Percentiles rank a stretch among this genome's conserved stretches.
Evolutionary conservation across 73 alveolate species (phyloP).

Genomic region (Paraurostyla sp.): DNA sequence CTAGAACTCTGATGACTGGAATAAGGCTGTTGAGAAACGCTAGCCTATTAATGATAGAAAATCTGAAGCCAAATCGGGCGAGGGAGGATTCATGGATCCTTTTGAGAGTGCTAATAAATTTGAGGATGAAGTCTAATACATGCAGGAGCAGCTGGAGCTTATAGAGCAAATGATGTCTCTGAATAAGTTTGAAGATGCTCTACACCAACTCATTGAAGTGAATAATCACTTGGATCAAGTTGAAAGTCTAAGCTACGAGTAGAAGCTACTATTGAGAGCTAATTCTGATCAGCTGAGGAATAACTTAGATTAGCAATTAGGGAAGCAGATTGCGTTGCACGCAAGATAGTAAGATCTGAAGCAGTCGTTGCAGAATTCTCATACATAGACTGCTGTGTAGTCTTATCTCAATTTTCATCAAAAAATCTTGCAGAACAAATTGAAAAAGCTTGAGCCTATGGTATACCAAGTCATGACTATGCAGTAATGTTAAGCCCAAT

Average conservation of each 20-base stretch:
- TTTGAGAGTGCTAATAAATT: not conserved
- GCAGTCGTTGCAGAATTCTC: not conserved
- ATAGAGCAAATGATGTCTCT: not conserved
- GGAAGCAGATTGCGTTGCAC: slow-evolving; percentile 12
- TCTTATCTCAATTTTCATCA: not conserved
- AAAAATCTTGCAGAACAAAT: slow-evolving; percentile 6
- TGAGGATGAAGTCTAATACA: not conserved
- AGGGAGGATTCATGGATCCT: no score
- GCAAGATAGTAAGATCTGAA: not conserved
- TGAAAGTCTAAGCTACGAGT: not conserved
- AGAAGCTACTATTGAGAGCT: slow-evolving; percentile 1
- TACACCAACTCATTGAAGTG: not conserved
- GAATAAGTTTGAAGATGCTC: slow-evolving; percentile 26
- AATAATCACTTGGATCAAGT: slow-evolving; percentile 9
- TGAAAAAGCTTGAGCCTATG: slow-evolving; percentile 49
- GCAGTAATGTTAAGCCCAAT: slow-evolving; percentile 24
- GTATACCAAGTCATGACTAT: slow-evolving; percentile 22
- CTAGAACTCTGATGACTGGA: not conserved
- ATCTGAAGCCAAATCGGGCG: not conserved
- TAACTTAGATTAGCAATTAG: not conserved
- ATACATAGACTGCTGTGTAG: not conserved
- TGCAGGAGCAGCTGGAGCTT: not conserved
- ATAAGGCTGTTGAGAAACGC: not conserved
- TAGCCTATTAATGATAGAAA: not conserved
- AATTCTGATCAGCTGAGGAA: slow-evolving; percentile 30